phyloP scores from a whole-genome alignment of 331 rosid species.

The Rosa hybrid region DNA sequence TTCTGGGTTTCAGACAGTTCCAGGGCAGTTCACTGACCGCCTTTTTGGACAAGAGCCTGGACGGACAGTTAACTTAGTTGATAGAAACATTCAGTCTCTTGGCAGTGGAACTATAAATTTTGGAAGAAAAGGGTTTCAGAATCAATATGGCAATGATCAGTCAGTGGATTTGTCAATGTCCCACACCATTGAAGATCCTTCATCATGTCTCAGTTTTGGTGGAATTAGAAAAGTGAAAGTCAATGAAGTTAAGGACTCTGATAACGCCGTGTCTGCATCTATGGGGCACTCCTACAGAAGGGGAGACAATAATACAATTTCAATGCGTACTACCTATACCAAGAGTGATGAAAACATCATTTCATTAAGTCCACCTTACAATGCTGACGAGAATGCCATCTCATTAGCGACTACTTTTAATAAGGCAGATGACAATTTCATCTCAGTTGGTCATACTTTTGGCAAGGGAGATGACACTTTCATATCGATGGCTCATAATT shows the following conservation, averaged over 20 bases:
- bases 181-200: slow-evolving; percentile 61
- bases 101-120: slow-evolving; percentile 62
- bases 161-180: slow-evolving; percentile 73
- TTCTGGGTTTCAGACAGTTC: slow-evolving; percentile 75
- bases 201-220: slow-evolving; percentile 72
- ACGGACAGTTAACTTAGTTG: slow-evolving; percentile 58
- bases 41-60: slow-evolving; percentile 72
- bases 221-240: slow-evolving; percentile 92
- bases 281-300: slow-evolving; percentile 57
- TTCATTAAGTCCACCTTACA: slow-evolving; percentile 60
- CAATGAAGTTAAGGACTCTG: slow-evolving; percentile 88
- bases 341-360: slow-evolving; percentile 57
- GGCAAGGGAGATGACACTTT: slow-evolving; percentile 69
- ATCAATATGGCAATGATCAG: slow-evolving; percentile 57
- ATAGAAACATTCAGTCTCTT: slow-evolving; percentile 57
- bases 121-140: slow-evolving; percentile 67
- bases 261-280: slow-evolving; percentile 53
- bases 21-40: slow-evolving; percentile 69
- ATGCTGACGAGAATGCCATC: slow-evolving; percentile 43
- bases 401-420: slow-evolving; percentile 51
- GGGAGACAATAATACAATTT: slow-evolving; percentile 49
- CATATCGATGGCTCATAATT: slow-evolving; percentile 70
- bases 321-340: slow-evolving; percentile 44
- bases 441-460: slow-evolving; percentile 63
- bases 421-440: slow-evolving; percentile 56